These are phyloP conservation scores for Russula sp. DNA, from an alignment of 768 basidiomycete genomes.

Conservation along the genomic window DNA sequence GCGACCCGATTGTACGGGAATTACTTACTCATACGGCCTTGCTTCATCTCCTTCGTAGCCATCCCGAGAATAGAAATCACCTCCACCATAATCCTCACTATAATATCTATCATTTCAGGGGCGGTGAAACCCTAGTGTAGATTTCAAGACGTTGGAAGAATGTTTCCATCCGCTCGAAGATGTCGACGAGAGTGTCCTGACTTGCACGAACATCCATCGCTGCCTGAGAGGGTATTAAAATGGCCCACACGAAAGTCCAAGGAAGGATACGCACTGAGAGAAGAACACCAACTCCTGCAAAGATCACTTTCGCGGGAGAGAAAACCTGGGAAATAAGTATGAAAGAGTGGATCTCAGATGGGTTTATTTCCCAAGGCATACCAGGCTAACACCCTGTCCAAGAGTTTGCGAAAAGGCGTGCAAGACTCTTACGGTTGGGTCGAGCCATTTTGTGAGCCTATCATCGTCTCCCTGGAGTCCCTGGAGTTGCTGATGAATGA, in stretches of 20 bases:
- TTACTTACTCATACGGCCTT: not conserved
- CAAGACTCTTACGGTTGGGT: not conserved
- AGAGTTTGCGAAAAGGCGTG: not conserved
- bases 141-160: not conserved
- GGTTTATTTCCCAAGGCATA: not conserved
- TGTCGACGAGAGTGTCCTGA: not conserved
- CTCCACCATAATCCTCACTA: not conserved
- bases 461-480: not conserved
- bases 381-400: not conserved
- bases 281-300: not conserved
- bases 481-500: not conserved
- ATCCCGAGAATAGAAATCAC: not conserved
- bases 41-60: not conserved
- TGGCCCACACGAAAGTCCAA: too few relatives aligned
- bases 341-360: not conserved
- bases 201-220: not conserved
- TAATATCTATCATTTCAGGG: not conserved
- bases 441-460: not conserved
- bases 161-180: constrained; percentile 1
- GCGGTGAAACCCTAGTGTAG: not conserved
- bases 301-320: not conserved
- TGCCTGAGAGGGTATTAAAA: not conserved
- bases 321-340: not conserved
- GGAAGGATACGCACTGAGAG: not conserved
- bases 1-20: not conserved